Conservation (phyloP, 768 basidiomycete species). For the Coprinellus micaceus region DNA sequence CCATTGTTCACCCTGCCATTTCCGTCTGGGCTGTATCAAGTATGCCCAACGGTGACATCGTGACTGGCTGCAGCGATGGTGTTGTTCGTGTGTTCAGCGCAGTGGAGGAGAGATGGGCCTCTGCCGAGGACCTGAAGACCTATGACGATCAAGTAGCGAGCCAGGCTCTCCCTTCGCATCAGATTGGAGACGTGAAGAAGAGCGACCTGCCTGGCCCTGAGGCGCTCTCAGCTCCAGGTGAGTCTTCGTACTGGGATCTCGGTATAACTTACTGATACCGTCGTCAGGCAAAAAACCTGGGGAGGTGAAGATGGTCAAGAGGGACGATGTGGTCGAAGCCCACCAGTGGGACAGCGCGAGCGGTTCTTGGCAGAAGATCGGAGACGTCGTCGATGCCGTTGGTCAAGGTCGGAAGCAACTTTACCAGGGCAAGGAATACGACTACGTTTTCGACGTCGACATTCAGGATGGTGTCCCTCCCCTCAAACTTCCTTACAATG, state of each 20-base stretch:
- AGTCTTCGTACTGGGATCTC: slow-evolving; percentile 11
- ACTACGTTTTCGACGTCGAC: slow-evolving; percentile 99
- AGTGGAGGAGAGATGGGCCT: slow-evolving; percentile 69
- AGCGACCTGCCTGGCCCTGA: slow-evolving; percentile 86
- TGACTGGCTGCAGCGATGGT: slow-evolving; percentile 88
- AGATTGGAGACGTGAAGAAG: slow-evolving; percentile 92
- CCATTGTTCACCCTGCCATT: slow-evolving; percentile 88
- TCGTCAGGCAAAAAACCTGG: slow-evolving; percentile 82
- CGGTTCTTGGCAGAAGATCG: slow-evolving; percentile 85
- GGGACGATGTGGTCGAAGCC: slow-evolving; percentile 78
- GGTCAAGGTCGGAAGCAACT: slow-evolving; percentile 87
- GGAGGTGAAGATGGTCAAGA: slow-evolving; percentile 88
- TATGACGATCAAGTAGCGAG: slow-evolving; percentile 75
- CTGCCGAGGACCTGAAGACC: slow-evolving; percentile 55
- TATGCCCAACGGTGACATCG: slow-evolving; percentile 88
- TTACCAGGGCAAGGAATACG: slow-evolving; percentile 92
- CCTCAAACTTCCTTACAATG: slow-evolving; percentile 92
- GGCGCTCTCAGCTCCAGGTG: slow-evolving; percentile 69
- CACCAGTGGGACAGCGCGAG: slow-evolving; percentile 86
- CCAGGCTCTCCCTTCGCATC: slow-evolving; percentile 78
- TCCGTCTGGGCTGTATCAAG: slow-evolving; percentile 95
- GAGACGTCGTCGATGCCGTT: slow-evolving; percentile 93
- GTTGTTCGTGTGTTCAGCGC: slow-evolving; percentile 83
- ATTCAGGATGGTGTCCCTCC: slow-evolving; percentile 90
- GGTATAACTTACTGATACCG: neutral